Percentiles rank a stretch among this genome's conserved stretches.
These are phyloP conservation scores for Secale cereale DNA, from an alignment of 176 grass and related monocot species.

Conservation along the genomic window DNA sequence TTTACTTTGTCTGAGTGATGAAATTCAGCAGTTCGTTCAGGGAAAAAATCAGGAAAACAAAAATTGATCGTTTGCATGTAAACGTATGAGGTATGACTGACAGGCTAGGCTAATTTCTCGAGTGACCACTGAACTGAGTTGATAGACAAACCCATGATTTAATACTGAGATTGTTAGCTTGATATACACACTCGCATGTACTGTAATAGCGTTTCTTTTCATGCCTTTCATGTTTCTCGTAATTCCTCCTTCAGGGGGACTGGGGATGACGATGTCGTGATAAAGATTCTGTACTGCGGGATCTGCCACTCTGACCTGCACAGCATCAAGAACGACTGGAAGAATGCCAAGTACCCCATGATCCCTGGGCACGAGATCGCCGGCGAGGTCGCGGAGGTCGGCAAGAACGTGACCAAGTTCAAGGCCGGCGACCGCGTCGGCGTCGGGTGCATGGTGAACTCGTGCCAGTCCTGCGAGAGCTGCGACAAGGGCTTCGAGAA, in stretches of 20 bases:
- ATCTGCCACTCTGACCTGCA: constrained; percentile 86
- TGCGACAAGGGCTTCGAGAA: constrained; percentile 59
- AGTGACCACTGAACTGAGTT: not conserved
- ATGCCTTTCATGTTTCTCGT: not conserved
- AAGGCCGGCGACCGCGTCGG: constrained; percentile 64
- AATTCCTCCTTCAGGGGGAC: constrained; percentile 40
- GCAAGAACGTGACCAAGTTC: constrained; percentile 49
- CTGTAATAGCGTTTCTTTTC: not conserved
- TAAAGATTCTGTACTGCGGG: constrained; percentile 77
- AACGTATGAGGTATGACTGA: not conserved
- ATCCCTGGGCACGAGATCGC: constrained; percentile 82
- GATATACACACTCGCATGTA: not conserved
- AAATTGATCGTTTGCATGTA: not conserved
- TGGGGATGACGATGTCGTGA: constrained; percentile 61
- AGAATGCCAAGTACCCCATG: constrained; percentile 48
- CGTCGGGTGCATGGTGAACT: constrained; percentile 73
- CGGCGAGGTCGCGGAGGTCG: constrained; percentile 53
- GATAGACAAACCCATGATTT: not conserved
- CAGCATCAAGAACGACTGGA: constrained; percentile 74
- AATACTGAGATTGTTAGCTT: not conserved
- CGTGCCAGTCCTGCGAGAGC: constrained; percentile 51
- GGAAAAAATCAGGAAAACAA: not conserved
- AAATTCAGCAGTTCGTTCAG: not conserved
- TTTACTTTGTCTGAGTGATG: not conserved
- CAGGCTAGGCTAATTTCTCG: not conserved